Base-by-base conservation (phyloP, 192 early-diverging fungal genomes). In the Haplosporangium gracile region DNA sequence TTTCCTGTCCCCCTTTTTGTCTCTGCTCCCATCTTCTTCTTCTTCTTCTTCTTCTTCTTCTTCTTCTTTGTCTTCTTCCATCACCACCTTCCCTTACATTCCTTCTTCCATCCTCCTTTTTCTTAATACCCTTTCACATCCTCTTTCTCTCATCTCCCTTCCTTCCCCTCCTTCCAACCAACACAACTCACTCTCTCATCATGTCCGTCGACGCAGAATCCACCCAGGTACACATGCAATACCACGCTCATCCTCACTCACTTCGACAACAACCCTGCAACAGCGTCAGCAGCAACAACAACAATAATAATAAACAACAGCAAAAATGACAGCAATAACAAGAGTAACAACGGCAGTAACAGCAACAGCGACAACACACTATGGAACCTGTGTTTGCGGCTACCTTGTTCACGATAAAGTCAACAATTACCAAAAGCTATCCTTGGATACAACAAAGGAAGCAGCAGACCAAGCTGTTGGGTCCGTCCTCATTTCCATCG, bases 121-220 rank as follows among this genome's bases (percentile, higher is more conserved):
- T 16, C 18, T 32, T 57, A 22, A 20, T 57, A 22, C 42, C 10
- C 20, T 60, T 32, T 26, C 49, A 13, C 10, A 13, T 60, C 69
- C 11, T n/a, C 39, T 10, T 36, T 34, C 38, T 40, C 24, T 10
- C 71, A 22, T 65, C 71, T 18, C 57, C 49, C 24, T 55, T 26
- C 53, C 49, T 15, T 51, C 70, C 39, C 38, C 18, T 55, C 49
- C 68, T 36, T 57, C 72, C 47, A 53, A 26, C 70, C 70, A 24
- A 5, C 18, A 43, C 40, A 74, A 22, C 74, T 26, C 10, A 57
- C 13, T 47, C 29, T 7, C 55, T 38, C 80, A 82, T 78, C 76
- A 88, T 83, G 86, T 80, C 81, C 81, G 75, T 88, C 55, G 77
- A 88, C 38, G 78, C 82, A 51, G 81, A 88, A 88, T 69, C 72